Conservation (phyloP, 106 monocot species). For the Posidonia australis region DNA sequence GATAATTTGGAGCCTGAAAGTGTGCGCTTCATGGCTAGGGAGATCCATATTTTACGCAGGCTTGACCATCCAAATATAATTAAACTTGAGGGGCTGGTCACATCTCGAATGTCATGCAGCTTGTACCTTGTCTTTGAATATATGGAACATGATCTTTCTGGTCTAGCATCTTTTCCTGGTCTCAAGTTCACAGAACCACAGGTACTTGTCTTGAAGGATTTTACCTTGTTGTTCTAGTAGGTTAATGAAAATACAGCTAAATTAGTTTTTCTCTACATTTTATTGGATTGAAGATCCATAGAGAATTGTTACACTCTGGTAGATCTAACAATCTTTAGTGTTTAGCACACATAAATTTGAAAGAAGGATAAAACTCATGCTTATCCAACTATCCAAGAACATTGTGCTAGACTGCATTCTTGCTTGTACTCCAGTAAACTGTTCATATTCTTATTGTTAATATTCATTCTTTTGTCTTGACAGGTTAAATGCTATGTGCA, state of each 20-base stretch:
- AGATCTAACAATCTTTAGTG: too few species aligned
- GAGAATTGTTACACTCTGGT: too few species aligned
- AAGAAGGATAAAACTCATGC: too few species aligned
- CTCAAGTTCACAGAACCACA: constrained; percentile 26
- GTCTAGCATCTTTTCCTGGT: constrained; percentile 24
- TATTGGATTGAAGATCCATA: too few species aligned
- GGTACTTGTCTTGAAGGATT: constrained; percentile 2
- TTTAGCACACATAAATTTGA: too few species aligned
- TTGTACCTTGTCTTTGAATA: constrained; percentile 36
- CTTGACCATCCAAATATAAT: constrained; percentile 58
- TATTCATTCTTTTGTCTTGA: neutral
- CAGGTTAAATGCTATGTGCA: constrained; percentile 23
- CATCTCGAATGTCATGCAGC: constrained; percentile 53
- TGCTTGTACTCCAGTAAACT: too few species aligned
- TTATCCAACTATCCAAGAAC: too few species aligned
- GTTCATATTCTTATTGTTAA: too few species aligned
- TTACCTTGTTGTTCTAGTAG: neutral
- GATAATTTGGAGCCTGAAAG: constrained; percentile 56
- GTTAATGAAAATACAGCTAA: too few species aligned
- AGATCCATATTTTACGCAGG: constrained; percentile 50
- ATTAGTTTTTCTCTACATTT: too few species aligned
- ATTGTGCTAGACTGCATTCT: too few species aligned
- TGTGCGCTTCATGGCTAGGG: constrained; percentile 59
- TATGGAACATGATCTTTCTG: constrained; percentile 35
- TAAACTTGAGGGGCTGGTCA: constrained; percentile 45